Evolutionary conservation across 2,329 filamentous ascomycete species (phyloP), one percentile per base, ranked within the genome.

Genomic region (Proliferodiscus dingleyae): DNA sequence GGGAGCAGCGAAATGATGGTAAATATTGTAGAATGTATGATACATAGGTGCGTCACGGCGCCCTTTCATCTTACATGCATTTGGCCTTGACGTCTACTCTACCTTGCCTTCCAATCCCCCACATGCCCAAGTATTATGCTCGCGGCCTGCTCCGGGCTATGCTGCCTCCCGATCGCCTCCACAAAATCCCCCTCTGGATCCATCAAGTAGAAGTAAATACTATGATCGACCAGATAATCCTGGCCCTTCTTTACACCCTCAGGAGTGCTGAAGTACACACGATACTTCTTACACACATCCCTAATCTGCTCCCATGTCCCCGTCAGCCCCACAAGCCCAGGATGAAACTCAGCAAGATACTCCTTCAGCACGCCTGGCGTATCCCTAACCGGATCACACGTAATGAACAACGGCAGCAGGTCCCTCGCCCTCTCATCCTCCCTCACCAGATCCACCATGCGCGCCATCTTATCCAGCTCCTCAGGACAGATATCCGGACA

Each of bases 161-260:
- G 90, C 69, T 98, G 93, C 52, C 93, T 77, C 15, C 93, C 93
- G 61, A 98, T 83, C 10, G 90, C 94, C 72, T 98, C 94, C 22
- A 98, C 91, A 67, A 98, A 98, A 66, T 98, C 90, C 16, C 91
- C 91, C 58, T 97, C 90, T 0, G 93, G 93, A 66, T 97, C 93
- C 93, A 98, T 98, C 57, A 98, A 71, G 68, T 98, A 98, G 62
- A 98, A 98, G 74, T 98, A 98, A 58, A 98, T 98, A 67, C 89
- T 96, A 71, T 98, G 93, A 67, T 98, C 93, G 10, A 98, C 93
- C 59, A 98, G 69, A 65, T 98, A 98, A 68, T 98, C 93, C 73
- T 96, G 87, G 1, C 91, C 93, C 1, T 89, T 85, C 73, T 90
- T 85, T 46, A 97, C 87, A 53, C 89, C 78, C 58, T 80, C 75